phyloP scores from a whole-genome alignment of 2,329 filamentous ascomycete genomes.

The Fusarium austroafricanum region DNA sequence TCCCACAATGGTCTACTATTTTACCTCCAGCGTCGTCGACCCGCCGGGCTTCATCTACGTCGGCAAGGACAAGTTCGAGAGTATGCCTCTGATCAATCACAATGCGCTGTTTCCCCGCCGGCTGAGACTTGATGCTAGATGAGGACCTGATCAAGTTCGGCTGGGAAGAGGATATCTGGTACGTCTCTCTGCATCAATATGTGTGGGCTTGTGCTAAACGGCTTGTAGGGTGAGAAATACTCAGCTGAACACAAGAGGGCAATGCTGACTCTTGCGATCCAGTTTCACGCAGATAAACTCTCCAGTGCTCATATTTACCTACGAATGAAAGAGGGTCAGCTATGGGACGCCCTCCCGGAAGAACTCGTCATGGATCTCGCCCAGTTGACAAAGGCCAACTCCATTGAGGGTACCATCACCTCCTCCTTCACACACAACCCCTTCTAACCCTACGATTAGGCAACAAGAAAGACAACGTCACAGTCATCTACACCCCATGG shows the following conservation, averaged over 20 bases:
- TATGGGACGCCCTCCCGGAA: constrained; percentile 84
- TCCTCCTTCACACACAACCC: no score
- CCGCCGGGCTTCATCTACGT: constrained; percentile 93
- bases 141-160: constrained; percentile 96
- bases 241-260: background rate
- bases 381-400: constrained; percentile 99
- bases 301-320: constrained; percentile 98
- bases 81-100: constrained; percentile 60
- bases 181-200: constrained; percentile 43
- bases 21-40: constrained; percentile 84
- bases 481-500: constrained; percentile 97
- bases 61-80: constrained; percentile 99
- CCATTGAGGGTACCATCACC: constrained; percentile 79
- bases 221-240: constrained; percentile 32
- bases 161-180: constrained; percentile 97
- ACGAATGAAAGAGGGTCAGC: constrained; percentile 79
- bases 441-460: constrained; percentile 61
- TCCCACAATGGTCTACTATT: constrained; percentile 88
- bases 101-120: constrained; percentile 10
- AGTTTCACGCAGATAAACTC: constrained; percentile 98
- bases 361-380: constrained; percentile 86
- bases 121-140: constrained; percentile 66
- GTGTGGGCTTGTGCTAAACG: constrained; percentile 15
- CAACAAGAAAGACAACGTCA: constrained; percentile 99
- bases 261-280: background rate